A percentile compares a stretch with the other conserved stretches of the same genome.
phyloP scores from a whole-genome alignment of 2,329 filamentous ascomycete species.

The Penicillium freii region DNA sequence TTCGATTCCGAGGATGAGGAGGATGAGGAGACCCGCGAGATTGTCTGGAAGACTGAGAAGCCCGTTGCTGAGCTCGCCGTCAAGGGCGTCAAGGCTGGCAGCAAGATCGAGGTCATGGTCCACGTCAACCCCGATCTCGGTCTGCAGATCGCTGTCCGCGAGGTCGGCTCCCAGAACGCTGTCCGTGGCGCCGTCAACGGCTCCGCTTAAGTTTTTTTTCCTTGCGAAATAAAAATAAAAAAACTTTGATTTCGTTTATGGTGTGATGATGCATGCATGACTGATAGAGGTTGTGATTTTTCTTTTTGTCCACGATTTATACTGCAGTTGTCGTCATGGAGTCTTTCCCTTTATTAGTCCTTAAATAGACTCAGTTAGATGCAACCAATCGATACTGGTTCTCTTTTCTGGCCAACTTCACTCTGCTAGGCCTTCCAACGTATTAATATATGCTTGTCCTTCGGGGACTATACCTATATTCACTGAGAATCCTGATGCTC shows the following conservation, averaged over 20 bases:
- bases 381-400: conserved; percentile 17
- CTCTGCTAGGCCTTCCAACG: neutral
- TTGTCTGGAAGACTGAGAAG: conserved; percentile 85
- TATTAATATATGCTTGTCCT: neutral
- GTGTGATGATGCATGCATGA: conserved; percentile 31
- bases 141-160: conserved; percentile 76
- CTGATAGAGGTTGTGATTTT: conserved; percentile 28
- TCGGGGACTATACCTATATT: neutral
- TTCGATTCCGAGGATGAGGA: conserved; percentile 62
- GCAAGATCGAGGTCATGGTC: conserved; percentile 90
- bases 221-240: conserved; percentile 8
- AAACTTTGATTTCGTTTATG: conserved; percentile 23
- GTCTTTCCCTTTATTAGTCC: conserved; percentile 18
- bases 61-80: conserved; percentile 82
- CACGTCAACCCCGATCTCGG: conserved; percentile 78
- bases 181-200: conserved; percentile 62
- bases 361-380: conserved; percentile 18
- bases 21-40: conserved; percentile 84
- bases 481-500: neutral
- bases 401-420: conserved; percentile 2
- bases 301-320: conserved; percentile 12
- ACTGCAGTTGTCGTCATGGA: conserved; percentile 24
- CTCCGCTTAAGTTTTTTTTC: conserved; percentile 20
- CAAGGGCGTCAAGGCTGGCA: conserved; percentile 78
- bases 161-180: conserved; percentile 83